These are phyloP conservation scores for Populus nigra DNA, from an alignment of 345 rosid genomes.

Conservation along the genomic window DNA sequence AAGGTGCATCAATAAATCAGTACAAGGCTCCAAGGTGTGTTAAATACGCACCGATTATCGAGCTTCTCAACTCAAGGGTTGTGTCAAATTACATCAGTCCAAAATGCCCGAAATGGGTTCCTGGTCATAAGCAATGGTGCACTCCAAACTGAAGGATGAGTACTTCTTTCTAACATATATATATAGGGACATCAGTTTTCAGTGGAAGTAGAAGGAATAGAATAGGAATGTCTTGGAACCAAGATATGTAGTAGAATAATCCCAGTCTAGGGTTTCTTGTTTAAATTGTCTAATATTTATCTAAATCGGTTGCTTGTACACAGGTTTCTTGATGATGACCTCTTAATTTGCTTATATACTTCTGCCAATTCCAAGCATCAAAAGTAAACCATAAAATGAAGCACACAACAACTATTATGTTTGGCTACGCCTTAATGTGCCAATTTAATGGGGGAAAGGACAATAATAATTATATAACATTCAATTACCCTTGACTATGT, in stretches of 20 bases:
- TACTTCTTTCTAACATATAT: background rate
- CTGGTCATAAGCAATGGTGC: slow-evolving; percentile 14
- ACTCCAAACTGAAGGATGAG: background rate
- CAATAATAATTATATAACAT: background rate
- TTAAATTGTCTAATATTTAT: background rate
- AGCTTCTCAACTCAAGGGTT: slow-evolving; percentile 18
- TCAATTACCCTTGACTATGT: background rate
- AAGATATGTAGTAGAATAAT: background rate
- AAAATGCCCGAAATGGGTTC: slow-evolving; percentile 21
- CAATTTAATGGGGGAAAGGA: background rate
- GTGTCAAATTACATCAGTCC: slow-evolving; percentile 12
- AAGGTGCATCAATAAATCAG: slow-evolving; percentile 25
- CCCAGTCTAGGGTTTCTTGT: background rate
- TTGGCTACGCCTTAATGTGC: background rate
- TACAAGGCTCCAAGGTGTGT: slow-evolving; percentile 27
- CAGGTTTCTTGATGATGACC: background rate
- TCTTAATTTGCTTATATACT: background rate
- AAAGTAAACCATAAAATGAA: background rate
- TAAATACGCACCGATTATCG: slow-evolving; percentile 18
- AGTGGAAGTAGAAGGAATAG: background rate
- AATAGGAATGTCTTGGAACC: background rate
- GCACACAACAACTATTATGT: background rate
- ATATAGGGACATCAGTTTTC: background rate
- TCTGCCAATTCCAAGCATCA: background rate
- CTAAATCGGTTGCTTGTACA: background rate